phyloP scores from a whole-genome alignment of 1,284 basidiomycete species.

The Fomitopsis pinicola region DNA sequence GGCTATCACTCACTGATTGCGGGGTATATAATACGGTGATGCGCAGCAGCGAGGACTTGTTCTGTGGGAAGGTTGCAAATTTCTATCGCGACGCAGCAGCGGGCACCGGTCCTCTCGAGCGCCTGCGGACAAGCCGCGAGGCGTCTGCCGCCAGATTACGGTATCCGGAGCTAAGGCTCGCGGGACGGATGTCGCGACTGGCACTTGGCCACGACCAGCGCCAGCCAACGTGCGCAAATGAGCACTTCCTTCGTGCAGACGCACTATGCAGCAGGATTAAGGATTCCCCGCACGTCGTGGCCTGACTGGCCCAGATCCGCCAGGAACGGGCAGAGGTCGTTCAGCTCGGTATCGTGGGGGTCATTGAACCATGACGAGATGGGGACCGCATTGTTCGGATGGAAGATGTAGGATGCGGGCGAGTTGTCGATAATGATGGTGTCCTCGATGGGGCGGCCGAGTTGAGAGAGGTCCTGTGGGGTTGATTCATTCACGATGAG shows the following conservation, averaged over 20 bases:
- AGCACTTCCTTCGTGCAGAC: background rate
- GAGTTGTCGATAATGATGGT: slow-evolving; percentile 99
- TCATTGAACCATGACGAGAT: slow-evolving; percentile 99
- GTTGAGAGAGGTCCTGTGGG: slow-evolving; percentile 86
- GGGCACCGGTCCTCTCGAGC: background rate
- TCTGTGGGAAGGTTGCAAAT: background rate
- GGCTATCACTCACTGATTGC: background rate
- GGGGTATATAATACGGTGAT: background rate
- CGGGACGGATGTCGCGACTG: slow-evolving; percentile 2
- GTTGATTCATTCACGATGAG: background rate
- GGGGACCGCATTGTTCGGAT: slow-evolving; percentile 97
- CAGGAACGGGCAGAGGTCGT: slow-evolving; percentile 91
- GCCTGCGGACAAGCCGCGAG: background rate
- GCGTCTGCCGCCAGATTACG: background rate
- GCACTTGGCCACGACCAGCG: slow-evolving; percentile 1
- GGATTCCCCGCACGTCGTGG: slow-evolving; percentile 87
- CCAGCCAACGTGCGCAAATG: background rate
- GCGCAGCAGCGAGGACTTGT: background rate
- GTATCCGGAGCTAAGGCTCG: slow-evolving; percentile 1
- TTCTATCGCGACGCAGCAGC: background rate
- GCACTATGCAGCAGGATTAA: slow-evolving; percentile 51
- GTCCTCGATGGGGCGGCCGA: slow-evolving; percentile 88
- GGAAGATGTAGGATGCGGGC: slow-evolving; percentile 98
- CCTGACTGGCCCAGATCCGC: slow-evolving; percentile 74
- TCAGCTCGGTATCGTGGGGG: slow-evolving; percentile 95